A percentile compares a stretch with the other conserved stretches of the same genome.
Evolutionary conservation across 1,284 basidiomycete genomes (phyloP).

Genomic region (Ustilago shanxiensis): DNA sequence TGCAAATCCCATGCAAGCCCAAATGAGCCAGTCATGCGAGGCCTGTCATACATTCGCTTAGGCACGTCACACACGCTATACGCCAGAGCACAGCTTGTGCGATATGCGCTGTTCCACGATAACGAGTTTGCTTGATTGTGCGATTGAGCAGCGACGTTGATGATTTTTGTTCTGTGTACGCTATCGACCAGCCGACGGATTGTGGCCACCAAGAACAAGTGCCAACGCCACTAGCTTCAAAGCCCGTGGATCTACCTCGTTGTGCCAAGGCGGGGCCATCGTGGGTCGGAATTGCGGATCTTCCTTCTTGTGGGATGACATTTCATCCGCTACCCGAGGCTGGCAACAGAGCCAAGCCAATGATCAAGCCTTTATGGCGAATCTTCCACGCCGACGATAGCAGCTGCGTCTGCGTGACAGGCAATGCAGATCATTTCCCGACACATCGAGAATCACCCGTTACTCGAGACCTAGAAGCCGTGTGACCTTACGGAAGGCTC

Average conservation of each 20-base stretch:
- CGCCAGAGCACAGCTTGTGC: not conserved
- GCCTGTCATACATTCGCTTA: conserved; percentile 1
- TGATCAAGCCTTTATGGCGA: not conserved
- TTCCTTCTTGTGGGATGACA: not conserved
- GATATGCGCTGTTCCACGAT: no score
- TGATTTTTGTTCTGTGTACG: no score
- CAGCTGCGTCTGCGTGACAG: not conserved
- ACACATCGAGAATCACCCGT: conserved; percentile 1
- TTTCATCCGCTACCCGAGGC: not conserved
- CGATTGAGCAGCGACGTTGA: no score
- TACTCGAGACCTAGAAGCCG: not conserved
- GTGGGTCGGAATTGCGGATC: not conserved
- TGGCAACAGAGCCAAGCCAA: no score
- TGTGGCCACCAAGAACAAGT: not conserved
- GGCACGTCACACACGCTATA: not conserved
- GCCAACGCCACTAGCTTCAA: no score
- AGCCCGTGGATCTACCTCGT: not conserved
- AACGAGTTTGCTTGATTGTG: no score
- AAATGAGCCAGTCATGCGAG: conserved; percentile 1
- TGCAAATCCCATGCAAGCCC: not conserved
- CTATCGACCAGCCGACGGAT: not conserved
- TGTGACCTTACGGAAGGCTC: not conserved
- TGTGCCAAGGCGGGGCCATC: not conserved
- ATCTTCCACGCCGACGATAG: not conserved
- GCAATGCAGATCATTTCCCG: not conserved